Conservation (phyloP, 306 rosid genomes). For the Styphnolobium japonicum region DNA sequence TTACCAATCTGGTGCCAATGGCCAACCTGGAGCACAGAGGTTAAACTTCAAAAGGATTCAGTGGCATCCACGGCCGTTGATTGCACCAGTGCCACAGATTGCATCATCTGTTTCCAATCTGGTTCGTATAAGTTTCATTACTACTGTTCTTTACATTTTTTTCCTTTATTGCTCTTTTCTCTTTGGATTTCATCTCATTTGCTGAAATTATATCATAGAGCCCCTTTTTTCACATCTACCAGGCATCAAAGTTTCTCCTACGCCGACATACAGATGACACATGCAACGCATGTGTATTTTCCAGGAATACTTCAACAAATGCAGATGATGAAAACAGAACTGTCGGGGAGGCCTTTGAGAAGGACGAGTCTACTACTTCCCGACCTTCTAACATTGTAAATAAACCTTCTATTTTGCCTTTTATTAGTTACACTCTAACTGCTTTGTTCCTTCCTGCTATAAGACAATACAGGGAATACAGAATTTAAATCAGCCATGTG, state of each 20-base stretch:
- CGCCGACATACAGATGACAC: slow-evolving; percentile 30
- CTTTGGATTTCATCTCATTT: slow-evolving; percentile 10
- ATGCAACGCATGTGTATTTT: slow-evolving; percentile 3
- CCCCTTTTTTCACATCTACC: slow-evolving; percentile 20
- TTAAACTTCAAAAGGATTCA: slow-evolving; percentile 44
- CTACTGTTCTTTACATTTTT: not conserved
- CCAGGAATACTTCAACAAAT: slow-evolving; percentile 31
- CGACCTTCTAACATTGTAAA: slow-evolving; percentile 41
- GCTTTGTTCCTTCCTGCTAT: not conserved
- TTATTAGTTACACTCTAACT: slow-evolving; percentile 5
- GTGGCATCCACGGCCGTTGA: slow-evolving; percentile 46
- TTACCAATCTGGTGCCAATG: slow-evolving; percentile 26
- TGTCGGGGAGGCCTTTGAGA: slow-evolving; percentile 1
- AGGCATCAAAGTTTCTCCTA: slow-evolving; percentile 52
- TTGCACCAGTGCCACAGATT: slow-evolving; percentile 51
- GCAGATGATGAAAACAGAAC: slow-evolving; percentile 28
- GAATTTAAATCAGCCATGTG: not conserved
- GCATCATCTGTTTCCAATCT: slow-evolving; percentile 73
- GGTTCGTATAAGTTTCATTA: slow-evolving; percentile 38
- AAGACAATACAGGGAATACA: not conserved
- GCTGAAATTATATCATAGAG: not conserved
- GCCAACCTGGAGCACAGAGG: slow-evolving; percentile 31
- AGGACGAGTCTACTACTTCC: slow-evolving; percentile 26
- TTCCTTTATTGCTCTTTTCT: not conserved
- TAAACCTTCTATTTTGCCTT: not conserved